These are phyloP conservation scores for Podospora conica DNA, from an alignment of 495 filamentous ascomycete genomes.

Conservation along the genomic window DNA sequence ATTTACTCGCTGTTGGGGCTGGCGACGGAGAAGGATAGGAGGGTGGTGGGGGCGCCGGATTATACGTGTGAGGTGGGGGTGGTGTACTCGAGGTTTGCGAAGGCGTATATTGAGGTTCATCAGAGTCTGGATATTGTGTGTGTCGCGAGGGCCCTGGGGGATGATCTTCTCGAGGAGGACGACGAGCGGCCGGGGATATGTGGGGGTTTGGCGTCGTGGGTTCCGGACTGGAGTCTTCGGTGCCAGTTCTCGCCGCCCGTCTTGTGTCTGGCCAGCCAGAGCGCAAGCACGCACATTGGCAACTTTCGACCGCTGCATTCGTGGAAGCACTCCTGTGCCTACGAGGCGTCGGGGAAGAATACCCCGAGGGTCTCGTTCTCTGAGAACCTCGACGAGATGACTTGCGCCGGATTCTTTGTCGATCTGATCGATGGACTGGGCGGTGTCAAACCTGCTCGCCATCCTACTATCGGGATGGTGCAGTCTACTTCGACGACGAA, in stretches of 20 bases:
- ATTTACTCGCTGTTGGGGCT: constrained; percentile 7
- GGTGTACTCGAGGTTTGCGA: constrained; percentile 1
- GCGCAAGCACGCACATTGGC: background rate
- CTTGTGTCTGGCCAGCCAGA: constrained; percentile 7
- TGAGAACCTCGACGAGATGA: background rate
- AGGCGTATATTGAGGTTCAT: background rate
- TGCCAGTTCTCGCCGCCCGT: background rate
- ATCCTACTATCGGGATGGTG: background rate
- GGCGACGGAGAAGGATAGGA: background rate
- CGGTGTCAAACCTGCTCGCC: background rate
- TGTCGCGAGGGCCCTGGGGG: background rate
- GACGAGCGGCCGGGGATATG: background rate
- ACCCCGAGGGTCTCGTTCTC: constrained; percentile 2
- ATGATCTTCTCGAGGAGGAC: background rate
- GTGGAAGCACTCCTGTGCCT: background rate
- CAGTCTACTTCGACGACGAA: constrained; percentile 4
- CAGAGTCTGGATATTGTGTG: constrained; percentile 7
- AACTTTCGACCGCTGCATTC: constrained; percentile 10
- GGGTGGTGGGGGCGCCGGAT: background rate
- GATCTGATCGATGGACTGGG: constrained; percentile 1
- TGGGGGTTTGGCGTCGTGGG: background rate
- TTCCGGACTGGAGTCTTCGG: constrained; percentile 6
- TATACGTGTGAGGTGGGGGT: background rate
- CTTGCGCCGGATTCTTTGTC: background rate
- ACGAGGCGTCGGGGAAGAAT: background rate